These are phyloP conservation scores for Spencermartinsiella europaea DNA, from an alignment of 805 yeast genomes.

Conservation along the genomic window DNA sequence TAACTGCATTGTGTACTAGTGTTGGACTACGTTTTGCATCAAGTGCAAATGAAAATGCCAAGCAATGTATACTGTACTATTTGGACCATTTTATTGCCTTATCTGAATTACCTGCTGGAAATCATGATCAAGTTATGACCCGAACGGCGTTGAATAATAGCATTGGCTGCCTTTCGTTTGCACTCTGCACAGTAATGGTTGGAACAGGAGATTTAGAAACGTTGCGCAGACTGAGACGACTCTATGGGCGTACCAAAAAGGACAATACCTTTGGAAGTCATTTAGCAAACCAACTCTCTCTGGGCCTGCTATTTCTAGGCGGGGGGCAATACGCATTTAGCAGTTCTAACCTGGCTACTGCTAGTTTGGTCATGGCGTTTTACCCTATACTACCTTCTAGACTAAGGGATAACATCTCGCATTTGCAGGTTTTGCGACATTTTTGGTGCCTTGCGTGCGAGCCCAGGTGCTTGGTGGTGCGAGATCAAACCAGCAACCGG, in stretches of 20 bases:
- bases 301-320: conserved; percentile 85
- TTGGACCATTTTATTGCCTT: conserved; percentile 48
- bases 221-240: conserved; percentile 62
- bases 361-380: conserved; percentile 65
- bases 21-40: conserved; percentile 78
- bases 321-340: conserved; percentile 87
- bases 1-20: conserved; percentile 72
- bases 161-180: conserved; percentile 55
- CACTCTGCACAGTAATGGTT: conserved; percentile 73
- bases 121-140: conserved; percentile 56
- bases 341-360: conserved; percentile 57
- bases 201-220: conserved; percentile 85
- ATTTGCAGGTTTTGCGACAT: conserved; percentile 79
- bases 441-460: conserved; percentile 86
- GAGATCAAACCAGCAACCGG: conserved; percentile 59
- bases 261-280: conserved; percentile 57
- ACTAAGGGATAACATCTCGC: conserved; percentile 46
- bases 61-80: conserved; percentile 49
- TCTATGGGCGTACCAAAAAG: conserved; percentile 49
- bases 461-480: conserved; percentile 70
- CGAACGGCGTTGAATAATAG: conserved; percentile 48
- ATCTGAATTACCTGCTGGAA: conserved; percentile 38
- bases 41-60: conserved; percentile 48
- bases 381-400: conserved; percentile 62
- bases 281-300: conserved; percentile 71